A percentile compares a stretch with the other conserved stretches of the same genome.
phyloP scores from a whole-genome alignment of 306 rosid genomes.

The Heteromeles arbutifolia region DNA sequence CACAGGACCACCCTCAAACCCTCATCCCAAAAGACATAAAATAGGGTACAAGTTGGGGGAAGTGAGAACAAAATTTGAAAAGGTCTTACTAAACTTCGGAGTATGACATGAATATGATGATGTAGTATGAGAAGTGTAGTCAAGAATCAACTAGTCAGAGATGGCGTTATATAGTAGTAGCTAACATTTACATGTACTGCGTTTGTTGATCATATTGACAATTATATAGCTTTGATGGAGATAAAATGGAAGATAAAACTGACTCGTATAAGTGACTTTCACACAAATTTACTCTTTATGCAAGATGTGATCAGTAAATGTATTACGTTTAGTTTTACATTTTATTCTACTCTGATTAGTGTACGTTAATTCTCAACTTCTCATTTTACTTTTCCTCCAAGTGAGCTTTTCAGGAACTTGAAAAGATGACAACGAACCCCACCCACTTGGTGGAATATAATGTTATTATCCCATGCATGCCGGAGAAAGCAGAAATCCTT shows the following conservation, averaged over 20 bases:
- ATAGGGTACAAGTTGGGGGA: neutral
- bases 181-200: neutral
- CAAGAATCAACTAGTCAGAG: too few relatives aligned
- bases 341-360: too few relatives aligned
- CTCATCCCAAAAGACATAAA: neutral
- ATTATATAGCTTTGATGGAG: neutral
- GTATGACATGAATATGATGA: too few relatives aligned
- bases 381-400: neutral
- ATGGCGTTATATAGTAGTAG: too few relatives aligned
- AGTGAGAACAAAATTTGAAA: neutral
- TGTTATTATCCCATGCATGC: neutral
- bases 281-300: neutral
- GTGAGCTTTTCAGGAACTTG: neutral
- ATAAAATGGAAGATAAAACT: neutral
- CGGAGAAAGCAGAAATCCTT: constrained; percentile 13
- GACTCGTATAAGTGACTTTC: neutral
- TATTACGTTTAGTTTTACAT: too few relatives aligned
- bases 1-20: neutral
- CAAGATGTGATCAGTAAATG: neutral
- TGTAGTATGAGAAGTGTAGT: too few relatives aligned
- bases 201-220: neutral
- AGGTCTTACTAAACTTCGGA: too few relatives aligned
- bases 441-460: neutral
- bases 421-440: neutral
- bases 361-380: neutral